These are phyloP conservation scores for Sphaerulina vaccinii DNA, from an alignment of 2,329 filamentous ascomycete species.

Conservation along the genomic window DNA sequence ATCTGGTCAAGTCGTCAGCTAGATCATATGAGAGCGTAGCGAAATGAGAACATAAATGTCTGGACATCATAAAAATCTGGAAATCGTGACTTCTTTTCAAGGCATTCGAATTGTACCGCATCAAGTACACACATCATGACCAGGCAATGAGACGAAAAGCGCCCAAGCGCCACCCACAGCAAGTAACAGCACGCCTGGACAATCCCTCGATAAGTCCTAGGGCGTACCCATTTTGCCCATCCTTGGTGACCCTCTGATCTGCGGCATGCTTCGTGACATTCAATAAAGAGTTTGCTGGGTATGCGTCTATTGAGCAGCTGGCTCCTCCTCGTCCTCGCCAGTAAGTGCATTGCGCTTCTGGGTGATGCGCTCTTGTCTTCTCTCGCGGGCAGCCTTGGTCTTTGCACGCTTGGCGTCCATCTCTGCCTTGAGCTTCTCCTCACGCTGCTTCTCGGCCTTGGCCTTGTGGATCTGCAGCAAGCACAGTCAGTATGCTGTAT, in stretches of 20 bases:
- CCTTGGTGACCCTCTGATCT: slow-evolving; percentile 27
- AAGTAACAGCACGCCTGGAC: slow-evolving; percentile 30
- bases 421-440: slow-evolving; percentile 95
- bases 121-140: slow-evolving; percentile 25
- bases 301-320: slow-evolving; percentile 26
- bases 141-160: slow-evolving; percentile 22
- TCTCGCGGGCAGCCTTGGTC: slow-evolving; percentile 99
- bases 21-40: not conserved
- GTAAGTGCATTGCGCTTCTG: slow-evolving; percentile 87
- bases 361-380: slow-evolving; percentile 86
- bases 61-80: slow-evolving; percentile 1
- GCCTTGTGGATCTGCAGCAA: slow-evolving; percentile 88
- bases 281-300: slow-evolving; percentile 16
- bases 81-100: slow-evolving; percentile 20
- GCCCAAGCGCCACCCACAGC: slow-evolving; percentile 26
- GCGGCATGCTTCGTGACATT: slow-evolving; percentile 23
- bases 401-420: slow-evolving; percentile 99
- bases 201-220: slow-evolving; percentile 28
- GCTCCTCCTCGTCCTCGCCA: slow-evolving; percentile 59
- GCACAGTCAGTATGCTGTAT: slow-evolving; percentile 20
- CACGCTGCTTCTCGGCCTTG: slow-evolving; percentile 98
- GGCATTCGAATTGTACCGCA: slow-evolving; percentile 26
- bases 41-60: not conserved
- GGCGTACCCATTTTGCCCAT: slow-evolving; percentile 26
- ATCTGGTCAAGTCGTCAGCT: too few relatives aligned